A percentile compares a stretch with the other conserved stretches of the same genome.
Conservation (phyloP, 208 protist species). For the Angomonas deanei region DNA sequence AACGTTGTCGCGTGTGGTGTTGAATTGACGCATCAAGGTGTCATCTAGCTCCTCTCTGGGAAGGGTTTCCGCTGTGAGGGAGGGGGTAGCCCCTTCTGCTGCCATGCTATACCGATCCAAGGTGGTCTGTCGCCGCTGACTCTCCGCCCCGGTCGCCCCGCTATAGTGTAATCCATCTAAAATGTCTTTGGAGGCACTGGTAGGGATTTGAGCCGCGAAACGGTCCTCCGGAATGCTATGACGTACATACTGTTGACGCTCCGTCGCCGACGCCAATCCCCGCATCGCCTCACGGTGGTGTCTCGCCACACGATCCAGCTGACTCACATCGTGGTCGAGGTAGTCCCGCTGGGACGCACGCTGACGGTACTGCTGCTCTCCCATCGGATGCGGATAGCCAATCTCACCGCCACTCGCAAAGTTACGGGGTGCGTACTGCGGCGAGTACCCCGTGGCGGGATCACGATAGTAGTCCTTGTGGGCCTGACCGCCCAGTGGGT, state of each 20-base stretch:
- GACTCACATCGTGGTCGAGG: constrained; percentile 53
- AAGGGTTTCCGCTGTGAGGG: neutral
- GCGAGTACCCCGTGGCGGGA: constrained; percentile 55
- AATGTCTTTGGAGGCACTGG: constrained; percentile 20
- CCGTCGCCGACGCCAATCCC: constrained; percentile 16
- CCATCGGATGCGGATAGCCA: constrained; percentile 53
- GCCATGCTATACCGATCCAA: constrained; percentile 42
- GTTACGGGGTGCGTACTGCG: constrained; percentile 84
- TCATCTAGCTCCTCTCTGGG: constrained; percentile 6
- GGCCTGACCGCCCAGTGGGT: constrained; percentile 69
- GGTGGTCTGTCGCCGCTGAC: constrained; percentile 38
- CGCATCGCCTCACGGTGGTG: constrained; percentile 29
- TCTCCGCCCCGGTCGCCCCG: constrained; percentile 34
- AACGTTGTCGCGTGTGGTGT: constrained; percentile 27
- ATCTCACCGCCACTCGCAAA: constrained; percentile 60
- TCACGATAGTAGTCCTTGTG: constrained; percentile 89
- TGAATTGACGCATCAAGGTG: constrained; percentile 10
- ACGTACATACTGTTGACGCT: constrained; percentile 34
- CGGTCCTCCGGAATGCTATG: constrained; percentile 23
- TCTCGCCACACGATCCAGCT: constrained; percentile 16
- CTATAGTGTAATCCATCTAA: constrained; percentile 56
- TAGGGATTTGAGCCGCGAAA: constrained; percentile 18
- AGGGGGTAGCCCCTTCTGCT: neutral
- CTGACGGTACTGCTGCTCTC: constrained; percentile 26
- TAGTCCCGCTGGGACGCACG: constrained; percentile 40